These are phyloP conservation scores for Podila clonocystis DNA, from an alignment of 192 early-diverging fungal species.

Conservation along the genomic window DNA sequence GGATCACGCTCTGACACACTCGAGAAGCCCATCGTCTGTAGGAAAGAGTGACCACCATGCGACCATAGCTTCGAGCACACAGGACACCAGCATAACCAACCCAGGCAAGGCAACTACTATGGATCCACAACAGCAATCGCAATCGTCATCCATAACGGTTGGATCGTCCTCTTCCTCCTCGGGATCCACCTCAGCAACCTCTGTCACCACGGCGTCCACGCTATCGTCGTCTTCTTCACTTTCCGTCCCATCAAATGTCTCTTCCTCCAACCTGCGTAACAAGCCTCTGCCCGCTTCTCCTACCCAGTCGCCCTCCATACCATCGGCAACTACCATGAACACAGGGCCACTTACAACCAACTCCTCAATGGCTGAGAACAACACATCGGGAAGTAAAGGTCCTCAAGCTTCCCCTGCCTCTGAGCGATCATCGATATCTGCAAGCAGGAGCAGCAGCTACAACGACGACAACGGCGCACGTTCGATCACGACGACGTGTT, in stretches of 20 bases:
- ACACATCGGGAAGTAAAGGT: no score
- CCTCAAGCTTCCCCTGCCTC: neutral
- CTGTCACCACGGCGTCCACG: neutral
- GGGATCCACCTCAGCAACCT: conserved; percentile 2
- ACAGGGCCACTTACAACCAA: no score
- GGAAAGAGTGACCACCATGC: no score
- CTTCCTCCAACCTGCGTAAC: conserved; percentile 13
- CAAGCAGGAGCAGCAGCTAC: conserved; percentile 21
- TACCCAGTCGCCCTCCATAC: neutral
- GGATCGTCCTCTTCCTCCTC: neutral
- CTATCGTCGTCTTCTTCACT: neutral
- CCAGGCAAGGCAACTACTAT: neutral
- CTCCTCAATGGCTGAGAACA: no score
- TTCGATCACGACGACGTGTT: neutral
- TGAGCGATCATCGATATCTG: neutral
- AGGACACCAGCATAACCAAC: neutral
- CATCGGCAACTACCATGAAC: neutral
- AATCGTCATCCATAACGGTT: neutral
- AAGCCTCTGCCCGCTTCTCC: conserved; percentile 22
- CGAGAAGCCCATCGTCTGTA: no score
- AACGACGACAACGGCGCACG: conserved; percentile 4
- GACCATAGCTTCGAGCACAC: neutral
- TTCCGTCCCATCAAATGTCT: neutral
- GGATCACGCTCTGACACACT: neutral
- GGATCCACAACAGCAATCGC: neutral